Evolutionary conservation across 306 rosid genomes (phyloP), one percentile per base, ranked within the genome.

Genomic region (Fragaria nilgerrensis): DNA sequence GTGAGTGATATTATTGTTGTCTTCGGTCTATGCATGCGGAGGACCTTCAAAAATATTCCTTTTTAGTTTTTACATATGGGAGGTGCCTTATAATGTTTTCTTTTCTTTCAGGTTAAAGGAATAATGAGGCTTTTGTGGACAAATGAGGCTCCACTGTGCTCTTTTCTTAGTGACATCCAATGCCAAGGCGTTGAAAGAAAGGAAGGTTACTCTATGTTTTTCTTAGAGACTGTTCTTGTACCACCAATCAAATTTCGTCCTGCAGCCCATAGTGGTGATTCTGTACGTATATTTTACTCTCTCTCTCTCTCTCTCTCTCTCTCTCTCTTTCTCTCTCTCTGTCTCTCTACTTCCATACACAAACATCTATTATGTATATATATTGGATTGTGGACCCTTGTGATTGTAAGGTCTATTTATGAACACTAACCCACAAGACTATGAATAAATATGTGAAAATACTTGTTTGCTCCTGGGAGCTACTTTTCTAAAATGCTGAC

Each of bases 211-310:
- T 84, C 88, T 43, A 87, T 95, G 87, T 95, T 95, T 88, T 95
- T 95, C 91, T 86, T 95, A 48, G 92, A 90, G 80, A 82, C 87
- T 75, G 80, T 95, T 87, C 93, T 90, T 75, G 97, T 92, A 73
- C 96, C 97, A 43, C 97, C 98, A 78, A 85, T 86, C 83, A 95
- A 89, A 80, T 90, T 95, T 77, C 98, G 97, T 5, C 98, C 98
- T 68, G 96, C 97, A 39, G 69, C 97, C 79, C 89, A 80, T 83
- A 92, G 86, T 79, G 96, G 91, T 71, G 98, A 86, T 88, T 77
- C 85, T 23, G 98, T 95, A 88, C 55, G 96, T 88, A 68, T 20
- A 58, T 52, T 32, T 77, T 67, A 36, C 17, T 41, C 55, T 44
- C 48, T 74, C 27, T 69, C 23, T 52, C 32, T 83, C 45, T 16